These are phyloP conservation scores for Eutypa lata DNA, from an alignment of 2,329 filamentous ascomycete species.

Conservation along the genomic window DNA sequence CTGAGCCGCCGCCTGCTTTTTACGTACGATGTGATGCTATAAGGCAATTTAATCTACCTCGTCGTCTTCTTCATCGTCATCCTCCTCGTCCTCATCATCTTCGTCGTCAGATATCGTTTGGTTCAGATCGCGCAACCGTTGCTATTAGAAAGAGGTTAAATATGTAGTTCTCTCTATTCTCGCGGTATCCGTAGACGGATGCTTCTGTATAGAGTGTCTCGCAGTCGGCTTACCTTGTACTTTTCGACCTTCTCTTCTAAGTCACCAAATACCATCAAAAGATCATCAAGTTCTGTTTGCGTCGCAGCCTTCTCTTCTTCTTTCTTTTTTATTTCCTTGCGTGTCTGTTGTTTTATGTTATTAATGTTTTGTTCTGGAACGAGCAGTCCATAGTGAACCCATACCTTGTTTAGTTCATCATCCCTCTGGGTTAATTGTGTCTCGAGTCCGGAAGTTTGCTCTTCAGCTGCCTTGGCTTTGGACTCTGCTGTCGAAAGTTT, in stretches of 20 bases:
- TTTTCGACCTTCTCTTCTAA: conserved; percentile 72
- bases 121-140: conserved; percentile 63
- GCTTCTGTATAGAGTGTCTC: not conserved
- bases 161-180: not conserved
- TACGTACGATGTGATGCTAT: not conserved
- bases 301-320: conserved; percentile 60
- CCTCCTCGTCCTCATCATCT: too few species aligned
- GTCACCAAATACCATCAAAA: conserved; percentile 78
- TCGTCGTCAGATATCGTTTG: conserved; percentile 75
- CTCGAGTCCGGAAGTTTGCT: conserved; percentile 48
- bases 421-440: conserved; percentile 41
- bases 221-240: conserved; percentile 67
- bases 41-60: conserved; percentile 26
- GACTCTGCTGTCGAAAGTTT: conserved; percentile 22
- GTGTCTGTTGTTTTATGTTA: conserved; percentile 15
- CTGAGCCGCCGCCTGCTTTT: too few species aligned
- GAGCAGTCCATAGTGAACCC: conserved; percentile 3
- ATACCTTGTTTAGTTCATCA: conserved; percentile 31
- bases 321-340: conserved; percentile 39
- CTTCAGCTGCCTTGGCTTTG: conserved; percentile 38
- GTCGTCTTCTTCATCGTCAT: conserved; percentile 39
- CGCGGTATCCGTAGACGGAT: not conserved
- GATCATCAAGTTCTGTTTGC: conserved; percentile 75
- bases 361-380: conserved; percentile 10
- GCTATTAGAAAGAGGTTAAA: conserved; percentile 30